phyloP scores from a whole-genome alignment of 176 grass and related monocot species.

The Carex scoparia region DNA sequence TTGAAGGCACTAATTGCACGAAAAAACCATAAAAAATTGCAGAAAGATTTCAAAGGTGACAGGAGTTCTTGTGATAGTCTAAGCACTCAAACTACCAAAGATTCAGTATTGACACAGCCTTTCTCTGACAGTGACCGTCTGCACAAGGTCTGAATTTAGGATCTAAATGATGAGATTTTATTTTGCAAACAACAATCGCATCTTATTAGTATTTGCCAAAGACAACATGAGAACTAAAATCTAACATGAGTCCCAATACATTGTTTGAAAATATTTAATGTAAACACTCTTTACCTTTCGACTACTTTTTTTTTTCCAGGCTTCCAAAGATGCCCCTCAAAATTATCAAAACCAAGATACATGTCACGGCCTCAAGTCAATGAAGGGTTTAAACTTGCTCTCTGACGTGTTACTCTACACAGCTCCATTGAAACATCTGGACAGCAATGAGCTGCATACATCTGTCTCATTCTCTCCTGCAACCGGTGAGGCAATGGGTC shows the following conservation, averaged over 20 bases:
- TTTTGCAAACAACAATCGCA: constrained; percentile 6
- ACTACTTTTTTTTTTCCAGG: constrained; percentile 34
- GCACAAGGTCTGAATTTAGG: constrained; percentile 40
- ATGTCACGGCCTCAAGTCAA: constrained; percentile 28
- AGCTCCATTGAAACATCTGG: constrained; percentile 21
- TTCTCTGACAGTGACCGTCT: constrained; percentile 23
- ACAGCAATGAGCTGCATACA: constrained; percentile 38
- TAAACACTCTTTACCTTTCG: not conserved
- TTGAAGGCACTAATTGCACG: constrained; percentile 57
- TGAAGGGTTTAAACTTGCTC: constrained; percentile 49
- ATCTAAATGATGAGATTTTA: not conserved
- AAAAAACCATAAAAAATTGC: constrained; percentile 32
- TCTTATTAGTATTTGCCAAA: not conserved
- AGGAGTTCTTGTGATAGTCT: constrained; percentile 44
- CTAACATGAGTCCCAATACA: not conserved
- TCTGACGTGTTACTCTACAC: constrained; percentile 59
- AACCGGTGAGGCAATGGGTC: constrained; percentile 40
- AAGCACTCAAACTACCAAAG: constrained; percentile 30
- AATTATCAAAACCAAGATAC: constrained; percentile 7
- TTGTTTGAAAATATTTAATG: not conserved
- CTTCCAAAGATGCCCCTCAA: constrained; percentile 32
- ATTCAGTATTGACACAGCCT: constrained; percentile 36
- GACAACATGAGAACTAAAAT: not conserved
- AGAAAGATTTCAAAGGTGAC: constrained; percentile 37
- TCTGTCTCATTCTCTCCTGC: constrained; percentile 44